These are phyloP conservation scores for Ceratocystis harringtonii DNA, from an alignment of 2,329 filamentous ascomycete species.

Conservation along the genomic window DNA sequence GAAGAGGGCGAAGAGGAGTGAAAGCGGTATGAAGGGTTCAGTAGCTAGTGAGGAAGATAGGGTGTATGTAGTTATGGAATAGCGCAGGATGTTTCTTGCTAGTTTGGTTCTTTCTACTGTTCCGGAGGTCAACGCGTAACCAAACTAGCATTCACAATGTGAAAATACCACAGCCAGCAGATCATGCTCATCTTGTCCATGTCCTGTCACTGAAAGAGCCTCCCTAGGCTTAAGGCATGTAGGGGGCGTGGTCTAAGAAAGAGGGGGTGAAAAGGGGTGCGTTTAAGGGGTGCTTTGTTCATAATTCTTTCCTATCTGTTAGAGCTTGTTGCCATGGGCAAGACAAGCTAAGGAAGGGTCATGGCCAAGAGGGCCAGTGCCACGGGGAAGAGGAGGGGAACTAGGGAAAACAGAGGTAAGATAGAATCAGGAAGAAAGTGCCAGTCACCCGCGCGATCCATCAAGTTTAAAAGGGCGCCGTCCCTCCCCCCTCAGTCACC, in stretches of 20 bases:
- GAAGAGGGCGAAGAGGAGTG: not conserved
- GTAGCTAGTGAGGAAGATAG: too few relatives aligned
- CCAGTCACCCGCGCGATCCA: not conserved
- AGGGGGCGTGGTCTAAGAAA: not conserved
- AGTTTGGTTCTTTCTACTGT: not conserved
- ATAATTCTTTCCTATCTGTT: not conserved
- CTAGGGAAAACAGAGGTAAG: too few relatives aligned
- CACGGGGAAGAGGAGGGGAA: too few relatives aligned
- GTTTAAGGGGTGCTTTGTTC: not conserved
- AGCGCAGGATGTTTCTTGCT: not conserved
- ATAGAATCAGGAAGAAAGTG: too few relatives aligned
- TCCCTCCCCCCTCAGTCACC: conserved; percentile 1
- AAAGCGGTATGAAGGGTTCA: too few relatives aligned
- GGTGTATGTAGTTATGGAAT: too few relatives aligned
- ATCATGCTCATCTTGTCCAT: not conserved
- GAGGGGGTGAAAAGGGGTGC: not conserved
- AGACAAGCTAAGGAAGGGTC: not conserved
- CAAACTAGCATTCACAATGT: not conserved
- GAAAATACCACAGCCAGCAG: not conserved
- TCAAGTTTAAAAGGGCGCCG: conserved; percentile 10
- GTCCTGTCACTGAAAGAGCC: not conserved
- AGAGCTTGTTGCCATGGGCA: not conserved
- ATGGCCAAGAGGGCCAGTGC: not conserved
- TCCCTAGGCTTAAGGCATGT: not conserved
- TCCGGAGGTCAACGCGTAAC: not conserved